Base-by-base conservation (phyloP, 148 eudicot species). In the Fagopyrum esculentum region DNA sequence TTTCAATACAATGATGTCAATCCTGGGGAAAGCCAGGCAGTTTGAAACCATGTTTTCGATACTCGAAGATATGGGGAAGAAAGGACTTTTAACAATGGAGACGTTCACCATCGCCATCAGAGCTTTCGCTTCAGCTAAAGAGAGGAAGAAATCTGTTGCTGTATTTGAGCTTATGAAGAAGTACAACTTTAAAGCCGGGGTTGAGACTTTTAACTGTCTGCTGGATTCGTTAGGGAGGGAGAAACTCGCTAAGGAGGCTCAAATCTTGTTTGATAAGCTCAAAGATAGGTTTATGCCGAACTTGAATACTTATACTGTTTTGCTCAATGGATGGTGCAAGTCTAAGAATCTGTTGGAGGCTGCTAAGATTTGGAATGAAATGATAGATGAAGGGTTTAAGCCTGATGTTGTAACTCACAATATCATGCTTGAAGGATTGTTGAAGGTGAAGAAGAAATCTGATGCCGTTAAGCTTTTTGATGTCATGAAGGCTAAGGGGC, bases 401-500 rank as follows among this genome's bases (percentile, higher is more conserved):
- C 98, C 97, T 17, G 98, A 92, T 56, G 70, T 91, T 70, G 82
- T 90, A 40, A 84, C 93, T 46, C 91, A 94, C 74, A 86, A 91
- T 71, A 88, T 80, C 55, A 86, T 94, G 98, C 87, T 95, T 52
- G 92, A 89, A 66, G 98, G 96, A 45, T 82, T 95, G 72, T 76
- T 95, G 78, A 92, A 76, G 84, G 77, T 86, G 68, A 81, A 83
- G n/a, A 90, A 86, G 79, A 81, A 78, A 73, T 89, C 91, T 1
- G 93, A 90, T 86, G 96, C 97, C 11, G 81, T 89, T 59, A 88
- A 94, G 85, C 77, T 94, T 80, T 86, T 94, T 48, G 89, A 85
- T 81, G 85, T 91, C 63, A 94, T 91, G 98, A 90, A 85, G 80
- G 81, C 85, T 6, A 95, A 95, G 77, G 98, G 98, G 19, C 98